Conservation (phyloP, 2,329 filamentous ascomycete species). For the Rhinocladiella mackenziei region DNA sequence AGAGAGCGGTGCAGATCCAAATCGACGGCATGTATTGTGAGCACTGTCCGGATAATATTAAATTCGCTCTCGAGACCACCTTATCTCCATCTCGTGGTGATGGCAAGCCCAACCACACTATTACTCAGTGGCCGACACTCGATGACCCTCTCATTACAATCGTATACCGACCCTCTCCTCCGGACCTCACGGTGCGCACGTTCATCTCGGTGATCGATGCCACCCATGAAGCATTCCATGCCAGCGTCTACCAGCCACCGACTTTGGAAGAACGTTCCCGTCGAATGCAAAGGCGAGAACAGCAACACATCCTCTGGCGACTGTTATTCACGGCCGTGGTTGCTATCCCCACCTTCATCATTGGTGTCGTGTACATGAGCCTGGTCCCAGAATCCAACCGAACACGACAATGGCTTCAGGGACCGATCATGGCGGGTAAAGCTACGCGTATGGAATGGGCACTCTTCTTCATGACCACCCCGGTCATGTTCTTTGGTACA, state of each 20-base stretch:
- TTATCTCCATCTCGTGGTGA: constrained; percentile 7
- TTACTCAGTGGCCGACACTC: constrained; percentile 55
- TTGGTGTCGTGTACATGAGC: constrained; percentile 89
- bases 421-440: constrained; percentile 63
- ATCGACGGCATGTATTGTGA: constrained; percentile 72
- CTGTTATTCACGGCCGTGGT: constrained; percentile 64
- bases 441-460: constrained; percentile 74
- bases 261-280: constrained; percentile 78
- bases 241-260: constrained; percentile 71
- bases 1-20: constrained; percentile 58
- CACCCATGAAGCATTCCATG: constrained; percentile 62
- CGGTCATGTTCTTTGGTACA: constrained; percentile 80
- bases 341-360: constrained; percentile 76
- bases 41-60: constrained; percentile 58
- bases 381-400: constrained; percentile 60
- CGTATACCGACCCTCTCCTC: constrained; percentile 64
- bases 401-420: constrained; percentile 63
- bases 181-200: constrained; percentile 67
- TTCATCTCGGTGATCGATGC: constrained; percentile 66
- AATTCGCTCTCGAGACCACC: constrained; percentile 30
- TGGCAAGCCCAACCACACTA: constrained; percentile 40
- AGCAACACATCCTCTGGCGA: constrained; percentile 64
- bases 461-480: constrained; percentile 75
- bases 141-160: constrained; percentile 66
- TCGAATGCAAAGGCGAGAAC: constrained; percentile 66